A percentile compares a stretch with the other conserved stretches of the same genome.
phyloP scores from a whole-genome alignment of 495 filamentous ascomycete species.

The Penicillium verhagenii region DNA sequence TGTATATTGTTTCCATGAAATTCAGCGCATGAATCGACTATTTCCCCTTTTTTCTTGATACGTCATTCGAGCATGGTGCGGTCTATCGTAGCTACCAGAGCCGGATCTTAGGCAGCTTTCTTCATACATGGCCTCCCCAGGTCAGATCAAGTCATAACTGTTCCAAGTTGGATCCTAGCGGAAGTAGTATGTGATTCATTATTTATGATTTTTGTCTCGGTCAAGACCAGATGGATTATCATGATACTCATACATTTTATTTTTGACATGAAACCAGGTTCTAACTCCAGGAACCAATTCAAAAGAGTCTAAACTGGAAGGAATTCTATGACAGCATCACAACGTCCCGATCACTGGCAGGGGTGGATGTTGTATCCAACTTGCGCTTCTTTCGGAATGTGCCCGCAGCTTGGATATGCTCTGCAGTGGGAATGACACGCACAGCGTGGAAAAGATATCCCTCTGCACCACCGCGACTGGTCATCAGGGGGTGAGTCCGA shows the following conservation, averaged over 20 bases:
- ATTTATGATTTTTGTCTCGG: background rate
- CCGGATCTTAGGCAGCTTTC: conserved; percentile 10
- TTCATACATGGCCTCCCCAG: background rate
- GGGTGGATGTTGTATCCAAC: conserved; percentile 24
- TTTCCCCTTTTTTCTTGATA: conserved; percentile 12
- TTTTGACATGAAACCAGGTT: conserved; percentile 5
- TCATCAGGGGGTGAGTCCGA: conserved; percentile 93
- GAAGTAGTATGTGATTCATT: background rate
- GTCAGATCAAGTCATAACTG: background rate
- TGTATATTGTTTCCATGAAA: conserved; percentile 31
- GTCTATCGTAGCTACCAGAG: conserved; percentile 8
- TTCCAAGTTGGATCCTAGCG: too few relatives aligned
- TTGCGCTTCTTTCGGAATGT: conserved; percentile 56
- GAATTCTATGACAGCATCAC: conserved; percentile 30
- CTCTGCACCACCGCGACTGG: conserved; percentile 78
- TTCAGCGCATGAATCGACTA: conserved; percentile 35
- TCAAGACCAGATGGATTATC: background rate
- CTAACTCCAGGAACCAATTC: conserved; percentile 5
- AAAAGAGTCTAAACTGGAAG: background rate
- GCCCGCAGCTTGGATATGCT: conserved; percentile 78
- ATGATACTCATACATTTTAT: conserved; percentile 21
- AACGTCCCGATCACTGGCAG: conserved; percentile 30
- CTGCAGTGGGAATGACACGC: conserved; percentile 73
- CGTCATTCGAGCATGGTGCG: conserved; percentile 8
- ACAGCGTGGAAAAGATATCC: conserved; percentile 86